These are phyloP conservation scores for Trichoderma brevicompactum DNA, from an alignment of 2,329 filamentous ascomycete genomes.

Conservation along the genomic window DNA sequence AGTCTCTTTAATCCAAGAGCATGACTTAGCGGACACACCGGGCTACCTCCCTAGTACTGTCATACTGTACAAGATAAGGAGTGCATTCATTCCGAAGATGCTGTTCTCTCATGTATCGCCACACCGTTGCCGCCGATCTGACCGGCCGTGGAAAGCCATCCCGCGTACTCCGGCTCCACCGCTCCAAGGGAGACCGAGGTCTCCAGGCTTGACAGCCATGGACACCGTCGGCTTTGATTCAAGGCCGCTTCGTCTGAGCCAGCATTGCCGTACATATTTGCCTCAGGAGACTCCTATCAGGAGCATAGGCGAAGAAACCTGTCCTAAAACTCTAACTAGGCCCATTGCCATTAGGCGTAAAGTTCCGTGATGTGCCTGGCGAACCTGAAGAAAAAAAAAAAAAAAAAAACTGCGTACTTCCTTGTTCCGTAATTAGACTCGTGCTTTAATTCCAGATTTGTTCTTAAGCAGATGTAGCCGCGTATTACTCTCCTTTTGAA, in stretches of 20 bases:
- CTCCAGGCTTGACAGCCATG: constrained; percentile 19
- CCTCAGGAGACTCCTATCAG: constrained; percentile 7
- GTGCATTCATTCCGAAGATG: neutral
- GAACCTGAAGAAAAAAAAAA: neutral
- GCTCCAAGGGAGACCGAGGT: constrained; percentile 21
- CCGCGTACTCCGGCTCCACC: constrained; percentile 29
- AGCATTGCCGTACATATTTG: constrained; percentile 7
- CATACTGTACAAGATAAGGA: neutral
- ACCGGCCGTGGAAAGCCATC: constrained; percentile 25
- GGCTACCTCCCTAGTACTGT: neutral
- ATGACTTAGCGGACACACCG: constrained; percentile 18
- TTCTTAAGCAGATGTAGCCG: constrained; percentile 8
- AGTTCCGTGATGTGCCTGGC: neutral
- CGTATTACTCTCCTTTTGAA: neutral
- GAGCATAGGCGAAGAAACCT: constrained; percentile 11
- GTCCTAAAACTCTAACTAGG: neutral
- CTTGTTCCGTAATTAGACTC: constrained; percentile 1
- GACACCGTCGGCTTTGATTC: constrained; percentile 16
- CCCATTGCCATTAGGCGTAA: neutral
- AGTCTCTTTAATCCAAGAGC: neutral
- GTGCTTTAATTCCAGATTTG: constrained; percentile 22
- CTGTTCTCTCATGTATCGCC: constrained; percentile 12
- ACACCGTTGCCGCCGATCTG: constrained; percentile 25
- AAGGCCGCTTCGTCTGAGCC: neutral
- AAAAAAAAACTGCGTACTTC: neutral